Conservation (phyloP, 495 filamentous ascomycete genomes). For the Collariella sp. region DNA sequence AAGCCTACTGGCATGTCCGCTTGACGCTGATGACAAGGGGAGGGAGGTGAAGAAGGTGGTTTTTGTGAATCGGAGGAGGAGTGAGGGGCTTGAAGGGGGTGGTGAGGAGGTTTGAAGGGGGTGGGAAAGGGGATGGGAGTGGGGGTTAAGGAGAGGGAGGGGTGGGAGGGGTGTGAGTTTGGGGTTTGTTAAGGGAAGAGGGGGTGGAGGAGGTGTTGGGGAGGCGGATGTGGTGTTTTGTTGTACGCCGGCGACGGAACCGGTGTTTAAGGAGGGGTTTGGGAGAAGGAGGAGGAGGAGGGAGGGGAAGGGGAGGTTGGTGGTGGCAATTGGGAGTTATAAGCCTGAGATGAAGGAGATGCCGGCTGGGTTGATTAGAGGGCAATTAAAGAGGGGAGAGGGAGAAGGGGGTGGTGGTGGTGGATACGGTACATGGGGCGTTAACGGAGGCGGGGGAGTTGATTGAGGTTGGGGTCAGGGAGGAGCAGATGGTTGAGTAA, state of each 20-base stretch:
- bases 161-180: constrained; percentile 54
- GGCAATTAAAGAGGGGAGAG: constrained; percentile 48
- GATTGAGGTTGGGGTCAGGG: constrained; percentile 62
- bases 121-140: constrained; percentile 34
- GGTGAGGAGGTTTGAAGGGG: constrained; percentile 54
- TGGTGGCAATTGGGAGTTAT: constrained; percentile 78
- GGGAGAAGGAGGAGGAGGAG: constrained; percentile 62
- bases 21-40: constrained; percentile 66
- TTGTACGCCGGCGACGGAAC: constrained; percentile 42
- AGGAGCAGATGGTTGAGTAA: constrained; percentile 68
- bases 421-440: constrained; percentile 49
- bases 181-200: constrained; percentile 58
- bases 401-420: constrained; percentile 57
- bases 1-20: constrained; percentile 91
- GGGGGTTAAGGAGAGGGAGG: constrained; percentile 45
- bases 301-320: constrained; percentile 63
- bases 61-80: constrained; percentile 52
- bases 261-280: constrained; percentile 43
- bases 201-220: constrained; percentile 59
- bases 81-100: constrained; percentile 47
- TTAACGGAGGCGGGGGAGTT: constrained; percentile 85
- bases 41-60: constrained; percentile 64
- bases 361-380: constrained; percentile 62
- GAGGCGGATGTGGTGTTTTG: constrained; percentile 74
- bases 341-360: constrained; percentile 80